Evolutionary conservation across 2,329 filamentous ascomycete species (phyloP).

Genomic region (Sordariomycetes sp.): DNA sequence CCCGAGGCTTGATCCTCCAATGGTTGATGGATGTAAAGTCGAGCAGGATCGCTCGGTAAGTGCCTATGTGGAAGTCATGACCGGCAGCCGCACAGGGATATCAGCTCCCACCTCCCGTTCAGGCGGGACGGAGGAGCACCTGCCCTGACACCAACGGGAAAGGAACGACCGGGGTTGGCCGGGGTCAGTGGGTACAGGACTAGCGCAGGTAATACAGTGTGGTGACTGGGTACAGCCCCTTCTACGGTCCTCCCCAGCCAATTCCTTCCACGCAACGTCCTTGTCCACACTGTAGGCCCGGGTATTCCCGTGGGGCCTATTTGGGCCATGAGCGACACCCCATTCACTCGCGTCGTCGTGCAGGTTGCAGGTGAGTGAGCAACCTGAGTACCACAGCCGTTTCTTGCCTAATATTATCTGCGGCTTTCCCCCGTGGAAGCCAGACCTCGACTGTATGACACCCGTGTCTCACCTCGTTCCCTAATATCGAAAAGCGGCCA

Average conservation of each 20-base stretch:
- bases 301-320: not conserved
- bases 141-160: not conserved
- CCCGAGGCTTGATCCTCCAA: not conserved
- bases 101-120: not conserved
- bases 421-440: not conserved
- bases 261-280: not conserved
- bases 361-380: not conserved
- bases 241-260: not conserved
- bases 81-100: not conserved
- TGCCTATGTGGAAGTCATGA: not conserved
- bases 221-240: not conserved
- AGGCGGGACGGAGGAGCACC: not conserved
- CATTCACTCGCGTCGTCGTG: not conserved
- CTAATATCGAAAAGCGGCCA: not conserved
- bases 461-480: not conserved
- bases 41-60: no score
- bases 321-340: not conserved
- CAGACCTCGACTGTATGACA: not conserved
- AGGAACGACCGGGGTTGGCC: not conserved
- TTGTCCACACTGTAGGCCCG: not conserved
- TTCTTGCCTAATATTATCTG: not conserved
- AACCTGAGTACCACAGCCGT: not conserved
- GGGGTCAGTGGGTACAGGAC: not conserved
- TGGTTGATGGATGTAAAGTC: no score
- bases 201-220: not conserved